These are phyloP conservation scores for Fusarium nygamai DNA, from an alignment of 2,329 filamentous ascomycete species.

Conservation along the genomic window DNA sequence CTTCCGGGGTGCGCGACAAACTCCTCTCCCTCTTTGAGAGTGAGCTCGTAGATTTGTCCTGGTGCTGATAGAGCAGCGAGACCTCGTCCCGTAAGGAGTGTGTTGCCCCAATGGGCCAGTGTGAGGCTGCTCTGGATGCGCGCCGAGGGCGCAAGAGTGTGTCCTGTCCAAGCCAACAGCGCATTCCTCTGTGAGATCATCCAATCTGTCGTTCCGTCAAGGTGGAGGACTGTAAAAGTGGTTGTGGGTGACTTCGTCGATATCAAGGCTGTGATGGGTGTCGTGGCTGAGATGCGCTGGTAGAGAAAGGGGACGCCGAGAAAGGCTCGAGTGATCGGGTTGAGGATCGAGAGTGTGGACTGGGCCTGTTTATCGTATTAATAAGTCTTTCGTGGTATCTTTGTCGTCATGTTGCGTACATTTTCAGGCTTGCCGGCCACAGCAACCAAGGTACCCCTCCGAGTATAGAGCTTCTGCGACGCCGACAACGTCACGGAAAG, in stretches of 20 bases:
- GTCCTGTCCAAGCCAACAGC: conserved; percentile 95
- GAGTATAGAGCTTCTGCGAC: conserved; percentile 92
- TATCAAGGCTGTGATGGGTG: conserved; percentile 87
- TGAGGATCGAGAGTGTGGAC: conserved; percentile 87
- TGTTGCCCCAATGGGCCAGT: conserved; percentile 90
- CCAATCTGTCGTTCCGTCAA: conserved; percentile 96
- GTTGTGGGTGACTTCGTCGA: conserved; percentile 87
- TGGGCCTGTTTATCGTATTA: conserved; percentile 67
- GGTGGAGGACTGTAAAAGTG: conserved; percentile 85
- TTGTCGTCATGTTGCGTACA: conserved; percentile 57
- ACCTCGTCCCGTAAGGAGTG: conserved; percentile 86
- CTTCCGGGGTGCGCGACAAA: conserved; percentile 92
- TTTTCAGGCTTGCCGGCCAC: conserved; percentile 92
- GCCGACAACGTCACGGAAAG: conserved; percentile 93
- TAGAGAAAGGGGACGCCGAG: conserved; percentile 95
- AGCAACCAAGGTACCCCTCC: conserved; percentile 89
- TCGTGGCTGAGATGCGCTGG: conserved; percentile 87
- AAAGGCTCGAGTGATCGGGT: conserved; percentile 80
- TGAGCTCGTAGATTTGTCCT: conserved; percentile 89
- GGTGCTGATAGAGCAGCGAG: conserved; percentile 85
- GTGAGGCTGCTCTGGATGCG: conserved; percentile 79
- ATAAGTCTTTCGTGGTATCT: neutral
- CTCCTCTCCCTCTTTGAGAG: conserved; percentile 83
- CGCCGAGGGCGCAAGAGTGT: conserved; percentile 80
- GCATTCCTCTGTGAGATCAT: conserved; percentile 88